Base-by-base conservation (phyloP, 2,329 filamentous ascomycete species). In the Aspergillus arachidicola region DNA sequence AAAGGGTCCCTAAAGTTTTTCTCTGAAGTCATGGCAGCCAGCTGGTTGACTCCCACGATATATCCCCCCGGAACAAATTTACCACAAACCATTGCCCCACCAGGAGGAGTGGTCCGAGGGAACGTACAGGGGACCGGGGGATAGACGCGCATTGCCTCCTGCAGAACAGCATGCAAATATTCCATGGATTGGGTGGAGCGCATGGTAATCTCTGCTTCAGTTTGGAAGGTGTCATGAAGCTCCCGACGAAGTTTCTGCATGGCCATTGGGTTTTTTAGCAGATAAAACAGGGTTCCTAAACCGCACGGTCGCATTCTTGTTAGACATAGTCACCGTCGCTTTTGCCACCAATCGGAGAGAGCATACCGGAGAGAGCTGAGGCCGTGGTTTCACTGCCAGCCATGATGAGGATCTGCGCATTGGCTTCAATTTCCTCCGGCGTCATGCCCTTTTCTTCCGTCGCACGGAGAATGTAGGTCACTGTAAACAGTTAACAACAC, bases 401-500 rank as follows among this genome's bases (percentile, higher is more conserved):
- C 11, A 54, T 6, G 34, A 60, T 36, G 50, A 63, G 12, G 36
- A 28, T 26, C 11, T 50, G 7, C 11, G 21, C 46, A 28, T 50
- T 50, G 46, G 11, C 46, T 12, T 10, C 23, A 9, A 50, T 50
- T 28, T 50, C 46, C 11, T 50, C 46, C 4, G 21, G 23, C 21
- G 46, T 50, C 46, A 57, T 60, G 16, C 50, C 58, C 7, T 66
- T 64, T 9, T 12, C 46, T 1, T 50, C 46, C 10, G 11, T 50
- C 1, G 11, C 11, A 19, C 46, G 46, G 11, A 59, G 41, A 5
- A 68, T 34, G 0, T 59, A 45, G 0, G 45, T 12, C 9, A 57
- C 32, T 34, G 12, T 34, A 2, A 5, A 12, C 10, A 12, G 10
- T 34, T 34, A 34, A 11, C 2, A 12, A 34, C 10, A 34, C 32